A percentile compares a stretch with the other conserved stretches of the same genome.
These are phyloP conservation scores for Fragosphaeria purpurea DNA, from an alignment of 2,329 filamentous ascomycete species.

Conservation along the genomic window DNA sequence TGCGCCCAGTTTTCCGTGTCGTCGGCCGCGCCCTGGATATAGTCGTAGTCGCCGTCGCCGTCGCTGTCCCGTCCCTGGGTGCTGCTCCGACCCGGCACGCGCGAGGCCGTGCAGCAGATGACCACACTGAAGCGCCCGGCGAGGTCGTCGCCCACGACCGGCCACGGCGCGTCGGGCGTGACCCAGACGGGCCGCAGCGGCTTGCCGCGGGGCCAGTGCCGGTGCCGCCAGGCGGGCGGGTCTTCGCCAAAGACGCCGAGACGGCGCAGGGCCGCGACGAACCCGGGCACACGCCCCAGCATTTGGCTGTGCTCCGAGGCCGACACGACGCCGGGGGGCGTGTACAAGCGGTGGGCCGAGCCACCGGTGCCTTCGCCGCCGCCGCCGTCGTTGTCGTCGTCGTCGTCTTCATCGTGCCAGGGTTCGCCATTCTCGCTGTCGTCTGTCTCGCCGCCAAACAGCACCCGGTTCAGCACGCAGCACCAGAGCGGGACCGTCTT, in stretches of 20 bases:
- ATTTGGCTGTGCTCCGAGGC: constrained; percentile 75
- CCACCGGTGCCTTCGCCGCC: constrained; percentile 15
- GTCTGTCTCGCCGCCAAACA: constrained; percentile 50
- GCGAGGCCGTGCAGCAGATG: constrained; percentile 77
- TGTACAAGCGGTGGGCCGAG: constrained; percentile 45
- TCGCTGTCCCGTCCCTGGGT: constrained; percentile 33
- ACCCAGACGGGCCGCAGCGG: constrained; percentile 74
- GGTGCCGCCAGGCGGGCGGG: constrained; percentile 27
- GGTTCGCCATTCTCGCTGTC: not conserved
- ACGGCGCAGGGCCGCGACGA: constrained; percentile 35
- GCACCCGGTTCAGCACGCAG: constrained; percentile 66
- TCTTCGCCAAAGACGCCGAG: constrained; percentile 50
- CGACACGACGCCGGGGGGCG: constrained; percentile 63
- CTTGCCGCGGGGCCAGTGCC: constrained; percentile 45
- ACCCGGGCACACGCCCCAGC: constrained; percentile 47
- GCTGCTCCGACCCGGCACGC: constrained; percentile 58
- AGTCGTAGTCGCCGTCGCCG: constrained; percentile 85
- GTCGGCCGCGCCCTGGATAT: constrained; percentile 91
- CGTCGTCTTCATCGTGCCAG: too few species aligned
- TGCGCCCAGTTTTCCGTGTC: constrained; percentile 89
- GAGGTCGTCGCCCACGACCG: constrained; percentile 18
- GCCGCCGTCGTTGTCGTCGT: constrained; percentile 28
- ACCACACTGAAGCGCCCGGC: constrained; percentile 54
- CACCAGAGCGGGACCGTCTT: constrained; percentile 96
- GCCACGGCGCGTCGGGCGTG: constrained; percentile 29